phyloP scores from a whole-genome alignment of 345 rosid species.

The Theobroma cacao region DNA sequence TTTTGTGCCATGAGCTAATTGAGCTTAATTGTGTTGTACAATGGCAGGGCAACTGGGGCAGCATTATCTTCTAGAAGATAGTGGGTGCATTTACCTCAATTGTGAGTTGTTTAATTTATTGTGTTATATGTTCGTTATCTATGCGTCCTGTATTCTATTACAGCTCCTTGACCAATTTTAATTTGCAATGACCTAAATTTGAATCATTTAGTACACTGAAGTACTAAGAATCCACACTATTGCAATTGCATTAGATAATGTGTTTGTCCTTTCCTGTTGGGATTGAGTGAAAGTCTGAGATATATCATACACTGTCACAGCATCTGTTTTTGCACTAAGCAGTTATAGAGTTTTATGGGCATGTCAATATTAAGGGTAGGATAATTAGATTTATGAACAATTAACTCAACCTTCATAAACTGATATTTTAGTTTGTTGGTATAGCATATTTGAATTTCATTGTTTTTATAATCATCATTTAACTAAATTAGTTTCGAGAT shows the following conservation, averaged over 20 bases:
- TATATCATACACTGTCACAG: background rate
- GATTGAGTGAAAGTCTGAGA: background rate
- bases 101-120: background rate
- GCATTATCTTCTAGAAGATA: slow-evolving; percentile 41
- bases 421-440: background rate
- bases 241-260: background rate
- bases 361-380: background rate
- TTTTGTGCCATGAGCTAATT: background rate
- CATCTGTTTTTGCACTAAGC: background rate
- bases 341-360: background rate
- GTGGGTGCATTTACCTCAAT: slow-evolving; percentile 9
- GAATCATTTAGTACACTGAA: background rate
- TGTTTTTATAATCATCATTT: background rate
- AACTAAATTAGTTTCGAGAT: background rate
- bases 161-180: background rate
- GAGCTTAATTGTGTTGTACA: background rate
- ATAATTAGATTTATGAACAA: background rate
- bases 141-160: background rate
- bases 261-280: background rate
- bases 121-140: background rate
- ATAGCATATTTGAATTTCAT: background rate
- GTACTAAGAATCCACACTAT: background rate
- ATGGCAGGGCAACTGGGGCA: slow-evolving; percentile 43
- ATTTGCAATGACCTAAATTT: background rate
- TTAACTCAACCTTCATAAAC: background rate